Base-by-base conservation (phyloP, 1,284 basidiomycete species). In the Rhodotorula sp. region DNA sequence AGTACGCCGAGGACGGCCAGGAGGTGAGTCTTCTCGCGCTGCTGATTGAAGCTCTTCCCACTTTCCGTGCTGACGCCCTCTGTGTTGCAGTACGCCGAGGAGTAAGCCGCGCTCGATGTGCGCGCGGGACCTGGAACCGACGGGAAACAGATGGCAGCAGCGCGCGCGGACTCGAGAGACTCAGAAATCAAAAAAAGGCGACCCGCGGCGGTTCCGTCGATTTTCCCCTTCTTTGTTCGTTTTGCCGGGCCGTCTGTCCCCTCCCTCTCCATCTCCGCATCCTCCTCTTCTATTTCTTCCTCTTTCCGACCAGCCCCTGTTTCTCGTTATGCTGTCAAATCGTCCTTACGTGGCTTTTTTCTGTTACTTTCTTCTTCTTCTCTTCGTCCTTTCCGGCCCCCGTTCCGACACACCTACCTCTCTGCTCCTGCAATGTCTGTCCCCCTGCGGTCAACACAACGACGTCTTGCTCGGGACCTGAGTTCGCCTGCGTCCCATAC, bases 1-100 rank as follows among this genome's bases (percentile, higher is more conserved):
- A 74, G 43, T 50, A 57, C 58, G 69, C 28, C 54, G 62, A 64
- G 62, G 62, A 60, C 48, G 71, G 68, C 45, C 69, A 72, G 55
- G 68, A 71, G 52, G 72, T 71, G 52, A 69, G 68, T 54, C 63
- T 55, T 34, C 34, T 60, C 48, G 28, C 26, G 5, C 16, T 38
- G 16, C 34, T 12, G n/a, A 54, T 6, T n/a, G 34, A 62, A 5
- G 52, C 31, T 55, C 19, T 2, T n/a, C n/a, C n/a, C n/a, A n/a
- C n/a, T n/a, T n/a, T n/a, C n/a, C n/a, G n/a, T n/a, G n/a, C n/a
- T n/a, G n/a, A 23, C 21, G n/a, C 50, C n/a, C 10, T n/a, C 21
- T 14, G 0, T 14, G 8, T 3, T 23, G 14, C 54, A 66, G 64
- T 66, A 66, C 59, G 64, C 52, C 50, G 58, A 66, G 52, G 64